Evolutionary conservation across 352 stramenopile species (phyloP).

Genomic region (Phytophthora rubi): DNA sequence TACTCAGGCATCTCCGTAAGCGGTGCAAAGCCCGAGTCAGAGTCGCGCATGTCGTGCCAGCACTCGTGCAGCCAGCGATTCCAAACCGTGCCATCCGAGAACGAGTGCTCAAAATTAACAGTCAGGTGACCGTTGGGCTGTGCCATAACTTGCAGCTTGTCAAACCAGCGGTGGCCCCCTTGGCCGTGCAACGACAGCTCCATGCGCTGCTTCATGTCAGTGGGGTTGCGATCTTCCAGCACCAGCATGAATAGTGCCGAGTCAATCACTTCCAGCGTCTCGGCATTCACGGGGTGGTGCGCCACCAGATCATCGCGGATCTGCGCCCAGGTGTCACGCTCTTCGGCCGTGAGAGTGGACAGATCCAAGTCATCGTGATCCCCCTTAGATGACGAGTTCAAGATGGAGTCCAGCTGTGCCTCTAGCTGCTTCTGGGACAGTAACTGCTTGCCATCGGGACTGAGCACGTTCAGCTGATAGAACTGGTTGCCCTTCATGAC

Average conservation of each 20-base stretch:
- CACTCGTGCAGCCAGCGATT: conserved; percentile 93
- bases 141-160: conserved; percentile 93
- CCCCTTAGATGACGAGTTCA: conserved; percentile 56
- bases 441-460: conserved; percentile 81
- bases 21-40: conserved; percentile 73
- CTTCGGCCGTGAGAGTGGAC: conserved; percentile 81
- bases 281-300: conserved; percentile 71
- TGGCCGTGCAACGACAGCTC: conserved; percentile 88
- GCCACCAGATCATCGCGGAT: conserved; percentile 74
- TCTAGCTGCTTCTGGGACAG: conserved; percentile 78
- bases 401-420: conserved; percentile 66
- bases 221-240: conserved; percentile 78
- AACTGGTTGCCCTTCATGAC: conserved; percentile 89
- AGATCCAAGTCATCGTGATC: conserved; percentile 69
- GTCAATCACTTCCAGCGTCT: conserved; percentile 84
- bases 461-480: conserved; percentile 86
- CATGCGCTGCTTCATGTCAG: conserved; percentile 76
- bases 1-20: conserved; percentile 74
- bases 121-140: conserved; percentile 86
- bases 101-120: conserved; percentile 96
- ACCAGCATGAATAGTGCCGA: conserved; percentile 91
- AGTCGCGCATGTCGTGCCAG: conserved; percentile 89
- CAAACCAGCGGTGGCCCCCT: conserved; percentile 90
- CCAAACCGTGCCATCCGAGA: conserved; percentile 93
- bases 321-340: conserved; percentile 88